Conservation (phyloP, 2,329 filamentous ascomycete species). For the Monosporascus sp. region DNA sequence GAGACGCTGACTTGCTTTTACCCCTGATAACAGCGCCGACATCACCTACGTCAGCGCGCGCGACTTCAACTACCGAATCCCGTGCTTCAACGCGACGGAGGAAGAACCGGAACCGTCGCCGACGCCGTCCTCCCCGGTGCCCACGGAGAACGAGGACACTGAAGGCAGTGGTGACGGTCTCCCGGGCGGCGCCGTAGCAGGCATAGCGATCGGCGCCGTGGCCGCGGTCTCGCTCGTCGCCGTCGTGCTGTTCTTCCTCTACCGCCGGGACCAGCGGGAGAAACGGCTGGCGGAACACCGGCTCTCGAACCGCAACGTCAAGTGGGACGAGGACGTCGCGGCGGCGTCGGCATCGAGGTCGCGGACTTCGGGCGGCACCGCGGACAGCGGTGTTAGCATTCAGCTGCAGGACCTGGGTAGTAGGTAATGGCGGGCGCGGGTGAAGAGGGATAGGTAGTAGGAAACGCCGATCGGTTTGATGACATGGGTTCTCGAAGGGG, state of each 20-base stretch:
- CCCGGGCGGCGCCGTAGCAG: slow-evolving; percentile 1
- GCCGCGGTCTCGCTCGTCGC: background rate
- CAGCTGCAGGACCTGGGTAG: background rate
- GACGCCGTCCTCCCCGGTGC: background rate
- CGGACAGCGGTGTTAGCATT: background rate
- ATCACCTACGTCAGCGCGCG: slow-evolving; percentile 35
- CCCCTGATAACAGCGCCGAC: slow-evolving; percentile 28
- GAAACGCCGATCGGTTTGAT: too few species aligned
- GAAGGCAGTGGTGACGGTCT: background rate
- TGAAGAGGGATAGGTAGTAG: background rate
- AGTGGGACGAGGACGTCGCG: slow-evolving; percentile 1
- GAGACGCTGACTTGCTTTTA: too few species aligned
- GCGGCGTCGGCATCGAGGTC: background rate
- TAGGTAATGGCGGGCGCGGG: background rate
- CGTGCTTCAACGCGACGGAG: slow-evolving; percentile 41
- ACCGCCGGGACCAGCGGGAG: slow-evolving; percentile 3
- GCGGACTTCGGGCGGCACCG: background rate
- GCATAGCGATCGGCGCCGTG: slow-evolving; percentile 1
- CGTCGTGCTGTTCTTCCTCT: slow-evolving; percentile 2
- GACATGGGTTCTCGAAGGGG: too few species aligned
- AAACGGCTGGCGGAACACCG: slow-evolving; percentile 1
- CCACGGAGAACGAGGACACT: background rate
- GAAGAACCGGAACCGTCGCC: background rate
- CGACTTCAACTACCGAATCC: slow-evolving; percentile 28
- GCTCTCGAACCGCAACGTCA: slow-evolving; percentile 1